Percentiles rank a stretch among this genome's conserved stretches.
Conservation (phyloP, 495 filamentous ascomycete genomes). For the Aspergillus bertholletiae region DNA sequence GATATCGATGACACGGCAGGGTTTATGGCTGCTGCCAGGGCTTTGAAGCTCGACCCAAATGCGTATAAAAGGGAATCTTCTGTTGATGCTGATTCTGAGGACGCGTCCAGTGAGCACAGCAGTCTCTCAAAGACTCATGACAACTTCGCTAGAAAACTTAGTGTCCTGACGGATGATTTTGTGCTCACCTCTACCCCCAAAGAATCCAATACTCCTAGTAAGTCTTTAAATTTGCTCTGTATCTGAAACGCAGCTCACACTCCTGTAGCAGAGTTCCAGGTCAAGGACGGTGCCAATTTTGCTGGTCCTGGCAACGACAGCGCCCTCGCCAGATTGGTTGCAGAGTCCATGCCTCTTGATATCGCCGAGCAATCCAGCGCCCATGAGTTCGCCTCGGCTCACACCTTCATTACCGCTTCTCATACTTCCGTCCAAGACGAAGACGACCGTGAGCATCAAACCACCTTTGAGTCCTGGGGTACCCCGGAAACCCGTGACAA, state of each 20-base stretch:
- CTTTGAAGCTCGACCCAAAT: slow-evolving; percentile 4
- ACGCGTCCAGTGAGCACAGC: slow-evolving; percentile 1
- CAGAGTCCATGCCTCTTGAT: background rate
- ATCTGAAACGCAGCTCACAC: background rate
- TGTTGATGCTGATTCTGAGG: background rate
- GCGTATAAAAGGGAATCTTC: background rate
- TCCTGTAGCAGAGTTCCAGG: background rate
- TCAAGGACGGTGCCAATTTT: background rate
- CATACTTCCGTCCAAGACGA: background rate
- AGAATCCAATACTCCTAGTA: background rate
- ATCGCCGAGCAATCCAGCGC: background rate
- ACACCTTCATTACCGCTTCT: background rate
- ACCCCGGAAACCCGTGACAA: slow-evolving; percentile 17
- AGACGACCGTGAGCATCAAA: slow-evolving; percentile 21
- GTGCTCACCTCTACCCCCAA: background rate
- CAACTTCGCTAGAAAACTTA: background rate
- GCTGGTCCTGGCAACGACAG: background rate
- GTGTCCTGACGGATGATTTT: background rate
- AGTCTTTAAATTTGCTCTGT: background rate
- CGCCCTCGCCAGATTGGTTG: background rate
- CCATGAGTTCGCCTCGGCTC: background rate
- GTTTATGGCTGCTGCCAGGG: slow-evolving; percentile 25
- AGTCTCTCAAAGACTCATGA: background rate
- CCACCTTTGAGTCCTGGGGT: slow-evolving; percentile 26
- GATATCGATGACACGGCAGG: slow-evolving; percentile 23